These are phyloP conservation scores for Hygrocybe coccinea DNA, from an alignment of 768 basidiomycete genomes.

Conservation along the genomic window DNA sequence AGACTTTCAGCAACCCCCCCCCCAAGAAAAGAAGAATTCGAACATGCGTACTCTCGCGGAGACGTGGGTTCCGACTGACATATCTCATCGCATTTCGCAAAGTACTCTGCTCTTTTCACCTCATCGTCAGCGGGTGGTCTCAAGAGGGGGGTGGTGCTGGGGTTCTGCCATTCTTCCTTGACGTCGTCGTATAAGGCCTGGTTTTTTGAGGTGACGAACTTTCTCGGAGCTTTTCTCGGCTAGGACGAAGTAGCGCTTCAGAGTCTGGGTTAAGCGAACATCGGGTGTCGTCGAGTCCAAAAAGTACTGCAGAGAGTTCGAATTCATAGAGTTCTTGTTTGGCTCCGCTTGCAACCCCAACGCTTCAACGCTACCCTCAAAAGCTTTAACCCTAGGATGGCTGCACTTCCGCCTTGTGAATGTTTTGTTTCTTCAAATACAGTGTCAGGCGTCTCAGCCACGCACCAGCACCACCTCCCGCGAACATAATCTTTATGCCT, in stretches of 20 bases:
- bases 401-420: too few species aligned
- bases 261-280: not conserved
- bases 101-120: not conserved
- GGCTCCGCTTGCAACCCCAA: too few species aligned
- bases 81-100: not conserved
- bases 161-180: not conserved
- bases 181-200: not conserved
- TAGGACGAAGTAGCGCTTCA: not conserved
- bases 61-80: not conserved
- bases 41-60: not conserved
- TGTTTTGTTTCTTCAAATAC: too few species aligned
- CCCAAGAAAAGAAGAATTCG: not conserved
- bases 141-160: not conserved
- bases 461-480: too few species aligned
- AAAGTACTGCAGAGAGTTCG: too few species aligned
- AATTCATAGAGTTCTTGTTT: too few species aligned
- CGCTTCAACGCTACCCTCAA: too few species aligned
- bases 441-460: too few species aligned
- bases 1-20: not conserved
- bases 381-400: too few species aligned
- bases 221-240: not conserved
- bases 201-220: not conserved
- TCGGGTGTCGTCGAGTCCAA: too few species aligned
- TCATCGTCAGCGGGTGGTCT: not conserved
- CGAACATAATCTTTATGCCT: too few species aligned